Percentiles rank a stretch among this genome's conserved stretches.
Evolutionary conservation across 2,329 filamentous ascomycete genomes (phyloP).

Genomic region (Cercospora sp.): DNA sequence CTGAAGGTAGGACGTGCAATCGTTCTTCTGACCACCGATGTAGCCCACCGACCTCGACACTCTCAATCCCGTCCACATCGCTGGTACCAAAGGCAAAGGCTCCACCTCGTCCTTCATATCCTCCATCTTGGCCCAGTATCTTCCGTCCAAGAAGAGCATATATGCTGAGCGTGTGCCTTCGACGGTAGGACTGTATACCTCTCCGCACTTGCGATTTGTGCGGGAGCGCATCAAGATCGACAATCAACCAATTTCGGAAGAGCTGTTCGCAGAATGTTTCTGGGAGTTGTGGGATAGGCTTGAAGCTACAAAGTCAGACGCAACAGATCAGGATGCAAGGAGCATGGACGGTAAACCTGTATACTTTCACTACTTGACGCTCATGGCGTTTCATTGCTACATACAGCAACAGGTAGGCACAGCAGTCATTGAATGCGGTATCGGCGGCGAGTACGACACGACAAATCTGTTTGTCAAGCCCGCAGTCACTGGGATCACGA

Average conservation of each 20-base stretch:
- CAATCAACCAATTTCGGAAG: slow-evolving; percentile 67
- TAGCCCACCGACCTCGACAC: slow-evolving; percentile 63
- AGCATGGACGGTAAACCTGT: slow-evolving; percentile 69
- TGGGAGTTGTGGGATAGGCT: slow-evolving; percentile 79
- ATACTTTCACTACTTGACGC: slow-evolving; percentile 88
- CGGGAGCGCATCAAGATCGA: slow-evolving; percentile 83
- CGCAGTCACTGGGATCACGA: slow-evolving; percentile 72
- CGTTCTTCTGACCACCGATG: slow-evolving; percentile 16
- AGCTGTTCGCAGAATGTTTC: slow-evolving; percentile 73
- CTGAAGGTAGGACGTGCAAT: slow-evolving; percentile 3
- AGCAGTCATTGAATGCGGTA: slow-evolving; percentile 88
- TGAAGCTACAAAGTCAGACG: slow-evolving; percentile 55
- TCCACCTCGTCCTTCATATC: slow-evolving; percentile 83
- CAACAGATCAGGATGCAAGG: slow-evolving; percentile 53
- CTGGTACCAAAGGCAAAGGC: slow-evolving; percentile 93
- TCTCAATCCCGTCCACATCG: slow-evolving; percentile 74
- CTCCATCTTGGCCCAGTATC: slow-evolving; percentile 69
- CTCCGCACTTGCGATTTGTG: slow-evolving; percentile 79
- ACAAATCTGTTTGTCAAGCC: slow-evolving; percentile 80
- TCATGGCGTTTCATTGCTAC: slow-evolving; percentile 85
- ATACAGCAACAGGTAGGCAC: slow-evolving; percentile 71
- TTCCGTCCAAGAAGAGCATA: slow-evolving; percentile 42
- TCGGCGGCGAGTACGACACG: slow-evolving; percentile 89
- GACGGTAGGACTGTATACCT: slow-evolving; percentile 75
- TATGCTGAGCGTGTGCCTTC: slow-evolving; percentile 33